Base-by-base conservation (phyloP, 2,329 filamentous ascomycete genomes). In the Didymella segeticola region DNA sequence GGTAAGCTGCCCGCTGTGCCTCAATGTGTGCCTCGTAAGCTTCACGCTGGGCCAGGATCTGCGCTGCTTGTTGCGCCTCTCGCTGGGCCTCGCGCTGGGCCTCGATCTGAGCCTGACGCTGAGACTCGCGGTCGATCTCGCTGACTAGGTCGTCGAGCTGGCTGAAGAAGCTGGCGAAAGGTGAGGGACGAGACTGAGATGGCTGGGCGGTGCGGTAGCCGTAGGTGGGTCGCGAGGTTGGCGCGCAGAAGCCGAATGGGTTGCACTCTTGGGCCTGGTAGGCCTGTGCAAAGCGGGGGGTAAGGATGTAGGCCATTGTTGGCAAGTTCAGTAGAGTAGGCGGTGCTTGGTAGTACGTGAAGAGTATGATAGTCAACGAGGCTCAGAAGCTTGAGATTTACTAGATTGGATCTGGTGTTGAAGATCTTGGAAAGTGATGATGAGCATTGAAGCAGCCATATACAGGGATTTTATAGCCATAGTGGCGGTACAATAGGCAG, bases 251-350 rank as follows among this genome's bases (percentile, higher is more conserved):
- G 29, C 63, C 60, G 43, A 66, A 71, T 17, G 68, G 70, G 41
- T 49, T 66, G 56, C 67, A 70, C 33, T 68, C 66, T 27, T 61
- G 62, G 26, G 58, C 56, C 49, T 68, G 61, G 37, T 70, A 69
- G 54, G 66, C 61, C 22, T 70, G 69, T n/a, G 61, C 62, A 42
- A 73, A 68, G 11, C 62, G 66, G 9, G 70, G 70, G 14, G 66
- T 69, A 23, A 74, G 60, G 54, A 74, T 56, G 50, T 69, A 73
- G 15, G 70, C 70, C 70, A 73, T 74, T 67, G 53, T 42, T 60
- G 41, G 23, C 36, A 34, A 43, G 5, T 36, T 56, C 48, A 31
- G 43, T 52, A 42, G 27, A 17, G 17, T 50, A 39, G 43, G 11
- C 30, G 17, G 37, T 20, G 6, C n/a, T 53, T 37, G 30, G 36